Evolutionary conservation across 1,139 yeast species (phyloP), one percentile per base, ranked within the genome.

Genomic region (Arxiozyma bovina): DNA sequence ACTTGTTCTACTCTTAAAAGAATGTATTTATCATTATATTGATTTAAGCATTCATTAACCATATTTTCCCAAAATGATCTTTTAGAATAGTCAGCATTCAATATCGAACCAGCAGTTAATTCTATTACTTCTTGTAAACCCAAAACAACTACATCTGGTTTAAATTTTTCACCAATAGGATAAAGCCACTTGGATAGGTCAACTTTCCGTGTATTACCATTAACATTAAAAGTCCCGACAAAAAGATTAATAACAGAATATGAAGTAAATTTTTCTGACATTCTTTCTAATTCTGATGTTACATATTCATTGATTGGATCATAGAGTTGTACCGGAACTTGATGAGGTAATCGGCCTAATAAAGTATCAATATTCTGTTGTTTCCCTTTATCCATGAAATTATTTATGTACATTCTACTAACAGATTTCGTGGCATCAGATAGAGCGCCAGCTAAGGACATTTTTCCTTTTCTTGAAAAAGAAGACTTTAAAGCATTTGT

Each of bases 401-500:
- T 91, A 71, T 93, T 93, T 67, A 93, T 93, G 68, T 94, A 94
- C 81, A 93, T 83, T 70, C 99, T 79, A 45, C 96, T 85, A 5
- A 94, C 96, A 0, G 96, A 87, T 69, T 94, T 94, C 1, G 98
- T 90, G 4, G 94, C 97, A 72, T 94, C 99, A 0, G 96, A 87
- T 34, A 94, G 72, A 0, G 97, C 96, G 23, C 99, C 98, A 0
- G 98, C 98, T 58, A 94, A 73, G 52, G 91, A 89, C 96, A 90
- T 89, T 66, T 90, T 91, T 23, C 99, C 99, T 41, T 89, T 85
- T 66, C 99, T 78, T 1, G 98, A 87, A 66, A 86, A 94, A 4
- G 96, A 88, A 0, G 97, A 88, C 70, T 94, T 94, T 52, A 94
- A 75, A 0, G 99, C 99, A 68, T 93, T 93, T 0, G 99, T 94